Evolutionary conservation across 257 asterid species (phyloP), one percentile per base, ranked within the genome.

Genomic region (Parsonsia alboflavescens): DNA sequence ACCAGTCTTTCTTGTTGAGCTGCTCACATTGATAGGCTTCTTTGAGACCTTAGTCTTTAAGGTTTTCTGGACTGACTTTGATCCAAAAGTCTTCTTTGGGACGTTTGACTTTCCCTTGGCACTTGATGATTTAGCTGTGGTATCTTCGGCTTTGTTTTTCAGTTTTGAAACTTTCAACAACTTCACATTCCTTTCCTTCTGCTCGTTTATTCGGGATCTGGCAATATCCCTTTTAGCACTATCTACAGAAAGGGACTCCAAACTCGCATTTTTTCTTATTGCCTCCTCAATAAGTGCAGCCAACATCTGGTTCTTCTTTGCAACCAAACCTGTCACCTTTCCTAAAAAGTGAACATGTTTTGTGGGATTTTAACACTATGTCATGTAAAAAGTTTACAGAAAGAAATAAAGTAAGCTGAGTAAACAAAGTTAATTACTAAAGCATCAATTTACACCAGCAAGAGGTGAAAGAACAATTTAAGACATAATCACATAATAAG

Each of bases 271-370:
- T 89, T 95, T 95, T 78, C 30, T 64, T 8, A 95, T 79, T 46
- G 97, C 98, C 82, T 90, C 98, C 80, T 95, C 99, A 41, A 95
- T 92, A 81, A 85, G 85, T 13, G 73, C 65, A 53, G 98, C 97
- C 87, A 95, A 83, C 54, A 84, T 66, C 74, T 75, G 54, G 81
- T 95, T 85, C 68, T 80, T 92, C 82, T 69, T 88, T 19, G 98
- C 88, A 53, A 95, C 79, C 88, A 95, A 86, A 85, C 99, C 90
- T 19, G 99, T 92, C 78, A 95, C 97, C 83, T 92, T 95, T 74
- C 99, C 99, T 95, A 75, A 79, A 12, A 70, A 62, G 71, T 67
- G 50, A 59, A 54, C 53, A 59, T 64, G 8, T 28, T 50, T 45
- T 39, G 68, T 50, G n/a, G 52, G 26, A 44, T 42, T 71, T 50